Percentiles rank a stretch among this genome's conserved stretches.
These are phyloP conservation scores for Thraustotheca clavata DNA, from an alignment of 352 stramenopile species.

Conservation along the genomic window DNA sequence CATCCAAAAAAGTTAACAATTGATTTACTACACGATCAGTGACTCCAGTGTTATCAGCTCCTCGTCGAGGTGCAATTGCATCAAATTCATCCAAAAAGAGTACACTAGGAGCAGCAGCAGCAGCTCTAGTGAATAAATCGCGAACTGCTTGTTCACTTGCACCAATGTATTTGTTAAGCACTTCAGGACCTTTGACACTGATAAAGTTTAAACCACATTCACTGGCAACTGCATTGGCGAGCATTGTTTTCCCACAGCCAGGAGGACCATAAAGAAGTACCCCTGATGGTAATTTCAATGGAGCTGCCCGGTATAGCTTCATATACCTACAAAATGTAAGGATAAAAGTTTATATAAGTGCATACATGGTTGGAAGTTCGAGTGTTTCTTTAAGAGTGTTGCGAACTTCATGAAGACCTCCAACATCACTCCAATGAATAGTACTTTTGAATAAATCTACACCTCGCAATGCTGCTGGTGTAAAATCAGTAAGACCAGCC, in stretches of 20 bases:
- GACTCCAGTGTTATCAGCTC: conserved; percentile 90
- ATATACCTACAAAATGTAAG: conserved; percentile 32
- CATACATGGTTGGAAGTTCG: conserved; percentile 63
- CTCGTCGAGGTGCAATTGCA: conserved; percentile 90
- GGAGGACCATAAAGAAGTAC: conserved; percentile 86
- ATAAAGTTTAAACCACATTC: conserved; percentile 87
- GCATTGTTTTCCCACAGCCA: conserved; percentile 85
- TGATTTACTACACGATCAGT: conserved; percentile 98
- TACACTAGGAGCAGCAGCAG: conserved; percentile 63
- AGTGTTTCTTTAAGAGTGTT: conserved; percentile 85
- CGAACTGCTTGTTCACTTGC: conserved; percentile 85
- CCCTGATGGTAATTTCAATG: conserved; percentile 75
- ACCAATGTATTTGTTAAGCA: conserved; percentile 88
- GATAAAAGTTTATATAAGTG: not conserved
- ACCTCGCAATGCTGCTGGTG: conserved; percentile 66
- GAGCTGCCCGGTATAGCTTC: conserved; percentile 73
- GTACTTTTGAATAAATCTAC: conserved; percentile 79
- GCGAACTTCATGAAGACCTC: conserved; percentile 65
- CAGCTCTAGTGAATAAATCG: conserved; percentile 74
- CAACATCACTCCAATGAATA: conserved; percentile 84
- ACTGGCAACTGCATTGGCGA: conserved; percentile 79
- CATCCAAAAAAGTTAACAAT: conserved; percentile 96
- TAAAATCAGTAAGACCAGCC: conserved; percentile 66
- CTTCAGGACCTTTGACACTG: conserved; percentile 84
- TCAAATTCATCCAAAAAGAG: conserved; percentile 92